These are phyloP conservation scores for Fusarium equiseti DNA, from an alignment of 2,329 filamentous ascomycete species.

Conservation along the genomic window DNA sequence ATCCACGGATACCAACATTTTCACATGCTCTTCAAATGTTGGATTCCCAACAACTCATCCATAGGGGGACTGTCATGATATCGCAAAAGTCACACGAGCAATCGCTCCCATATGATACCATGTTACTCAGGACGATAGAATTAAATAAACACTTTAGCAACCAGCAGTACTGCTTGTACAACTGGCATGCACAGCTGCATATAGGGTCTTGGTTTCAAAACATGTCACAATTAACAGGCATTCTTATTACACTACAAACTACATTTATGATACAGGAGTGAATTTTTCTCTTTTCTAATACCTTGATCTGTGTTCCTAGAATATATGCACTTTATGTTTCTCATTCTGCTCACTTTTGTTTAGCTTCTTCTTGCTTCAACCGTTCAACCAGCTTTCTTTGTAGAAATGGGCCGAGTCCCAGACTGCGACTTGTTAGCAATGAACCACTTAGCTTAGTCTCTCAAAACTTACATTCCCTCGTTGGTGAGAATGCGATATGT, in stretches of 20 bases:
- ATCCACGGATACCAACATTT: conserved; percentile 1
- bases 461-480: conserved; percentile 72
- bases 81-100: not conserved
- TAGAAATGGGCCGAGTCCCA: conserved; percentile 59
- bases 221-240: not conserved
- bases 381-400: conserved; percentile 65
- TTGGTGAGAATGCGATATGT: conserved; percentile 74
- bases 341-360: conserved; percentile 46
- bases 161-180: not conserved
- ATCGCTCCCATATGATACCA: not conserved
- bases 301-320: not conserved
- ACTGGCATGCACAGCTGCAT: not conserved
- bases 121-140: not conserved
- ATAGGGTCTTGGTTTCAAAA: not conserved
- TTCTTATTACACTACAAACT: conserved; percentile 14
- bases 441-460: not conserved
- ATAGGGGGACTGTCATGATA: not conserved
- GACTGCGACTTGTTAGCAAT: conserved; percentile 44
- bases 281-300: not conserved
- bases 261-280: conserved; percentile 22
- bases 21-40: not conserved
- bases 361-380: conserved; percentile 64
- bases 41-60: conserved; percentile 19
- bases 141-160: not conserved
- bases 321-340: not conserved